Evolutionary conservation across 1,284 basidiomycete species (phyloP).

Genomic region (Marasmius sp.): DNA sequence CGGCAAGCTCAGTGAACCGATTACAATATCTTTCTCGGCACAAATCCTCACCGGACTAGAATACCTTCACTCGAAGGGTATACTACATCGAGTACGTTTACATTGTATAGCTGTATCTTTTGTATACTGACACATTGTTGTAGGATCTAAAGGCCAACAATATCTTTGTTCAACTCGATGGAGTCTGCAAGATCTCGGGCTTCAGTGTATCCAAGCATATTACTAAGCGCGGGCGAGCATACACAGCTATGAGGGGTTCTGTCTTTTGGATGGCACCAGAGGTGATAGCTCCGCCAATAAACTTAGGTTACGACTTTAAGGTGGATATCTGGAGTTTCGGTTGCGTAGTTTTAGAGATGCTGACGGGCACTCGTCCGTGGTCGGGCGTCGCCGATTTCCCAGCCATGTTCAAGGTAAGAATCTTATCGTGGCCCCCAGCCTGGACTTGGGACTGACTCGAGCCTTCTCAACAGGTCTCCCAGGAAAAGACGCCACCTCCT

Average conservation of each 20-base stretch:
- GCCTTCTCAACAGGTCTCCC: not conserved
- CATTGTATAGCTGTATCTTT: not conserved
- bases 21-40: conserved; percentile 77
- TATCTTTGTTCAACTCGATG: conserved; percentile 70
- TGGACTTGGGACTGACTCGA: not conserved
- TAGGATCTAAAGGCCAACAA: conserved; percentile 80
- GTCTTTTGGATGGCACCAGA: conserved; percentile 86
- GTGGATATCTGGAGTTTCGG: conserved; percentile 80
- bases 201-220: conserved; percentile 61
- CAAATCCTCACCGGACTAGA: conserved; percentile 83
- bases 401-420: conserved; percentile 37
- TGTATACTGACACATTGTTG: not conserved
- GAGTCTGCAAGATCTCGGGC: conserved; percentile 79
- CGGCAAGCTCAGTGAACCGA: conserved; percentile 76
- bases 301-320: conserved; percentile 69
- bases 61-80: conserved; percentile 78
- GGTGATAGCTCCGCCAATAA: conserved; percentile 38
- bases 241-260: conserved; percentile 59
- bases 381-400: conserved; percentile 30
- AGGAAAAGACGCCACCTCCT: not conserved
- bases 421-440: conserved; percentile 10
- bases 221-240: conserved; percentile 56
- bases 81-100: conserved; percentile 69
- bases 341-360: conserved; percentile 83
- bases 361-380: conserved; percentile 74